Percentiles rank a stretch among this genome's conserved stretches.
Evolutionary conservation across 495 filamentous ascomycete genomes (phyloP).

Genomic region (Talaromyces trachyspermus): DNA sequence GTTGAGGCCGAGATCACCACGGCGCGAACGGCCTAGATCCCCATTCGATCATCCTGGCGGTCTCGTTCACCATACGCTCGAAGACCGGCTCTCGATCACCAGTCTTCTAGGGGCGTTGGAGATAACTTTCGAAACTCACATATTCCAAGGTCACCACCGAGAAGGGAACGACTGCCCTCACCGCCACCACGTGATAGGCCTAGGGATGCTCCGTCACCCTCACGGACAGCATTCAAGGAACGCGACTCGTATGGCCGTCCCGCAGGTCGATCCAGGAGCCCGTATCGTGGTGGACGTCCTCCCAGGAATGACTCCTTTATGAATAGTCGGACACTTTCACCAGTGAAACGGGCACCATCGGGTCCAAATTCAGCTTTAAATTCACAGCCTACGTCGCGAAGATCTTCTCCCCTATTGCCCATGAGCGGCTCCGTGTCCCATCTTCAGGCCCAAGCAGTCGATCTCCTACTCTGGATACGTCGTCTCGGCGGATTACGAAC

Average conservation of each 20-base stretch:
- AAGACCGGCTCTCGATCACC: constrained; percentile 19
- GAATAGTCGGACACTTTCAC: constrained; percentile 23
- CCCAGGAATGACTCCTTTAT: constrained; percentile 4
- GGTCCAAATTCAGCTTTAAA: constrained; percentile 23
- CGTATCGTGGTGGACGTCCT: constrained; percentile 15
- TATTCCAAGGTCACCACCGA: constrained; percentile 17
- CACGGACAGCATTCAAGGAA: constrained; percentile 19
- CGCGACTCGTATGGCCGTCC: constrained; percentile 3
- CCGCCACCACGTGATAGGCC: constrained; percentile 17
- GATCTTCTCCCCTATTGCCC: constrained; percentile 28
- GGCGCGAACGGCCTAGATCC: constrained; percentile 40
- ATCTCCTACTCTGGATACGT: constrained; percentile 19
- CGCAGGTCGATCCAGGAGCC: constrained; percentile 18
- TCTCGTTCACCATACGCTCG: constrained; percentile 37
- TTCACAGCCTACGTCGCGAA: constrained; percentile 34
- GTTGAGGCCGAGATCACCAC: constrained; percentile 37
- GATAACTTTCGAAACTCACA: constrained; percentile 26
- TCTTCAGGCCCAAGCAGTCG: constrained; percentile 16
- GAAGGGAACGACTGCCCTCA: constrained; percentile 16
- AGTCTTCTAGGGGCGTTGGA: constrained; percentile 26
- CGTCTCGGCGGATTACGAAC: not conserved
- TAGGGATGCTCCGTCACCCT: constrained; percentile 24
- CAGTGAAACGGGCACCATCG: constrained; percentile 18
- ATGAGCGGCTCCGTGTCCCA: constrained; percentile 18
- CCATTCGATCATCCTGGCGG: constrained; percentile 29